phyloP scores from a whole-genome alignment of 768 basidiomycete species.

The Tephrocybe rancida region DNA sequence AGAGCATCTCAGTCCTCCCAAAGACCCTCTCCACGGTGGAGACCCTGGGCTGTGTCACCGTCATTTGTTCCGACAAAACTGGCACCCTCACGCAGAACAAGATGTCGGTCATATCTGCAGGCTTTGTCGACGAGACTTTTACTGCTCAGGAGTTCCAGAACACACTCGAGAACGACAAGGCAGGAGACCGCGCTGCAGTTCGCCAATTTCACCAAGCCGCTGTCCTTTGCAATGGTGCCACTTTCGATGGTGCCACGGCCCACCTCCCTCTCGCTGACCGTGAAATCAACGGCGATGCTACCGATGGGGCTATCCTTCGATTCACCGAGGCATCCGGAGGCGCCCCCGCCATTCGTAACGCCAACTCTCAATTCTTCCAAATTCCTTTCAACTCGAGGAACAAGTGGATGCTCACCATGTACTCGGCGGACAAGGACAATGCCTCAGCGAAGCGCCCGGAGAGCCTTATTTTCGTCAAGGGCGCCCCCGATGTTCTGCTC shows the following conservation, averaged over 20 bases:
- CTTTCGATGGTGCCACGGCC: conserved; percentile 39
- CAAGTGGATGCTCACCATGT: conserved; percentile 59
- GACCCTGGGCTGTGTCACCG: conserved; percentile 63
- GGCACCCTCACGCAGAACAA: conserved; percentile 61
- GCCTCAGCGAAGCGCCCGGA: conserved; percentile 7
- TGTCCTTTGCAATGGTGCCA: conserved; percentile 59
- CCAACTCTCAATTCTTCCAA: conserved; percentile 31
- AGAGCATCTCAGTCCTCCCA: conserved; percentile 12
- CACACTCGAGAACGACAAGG: conserved; percentile 1
- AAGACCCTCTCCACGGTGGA: conserved; percentile 67
- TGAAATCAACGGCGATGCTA: conserved; percentile 47
- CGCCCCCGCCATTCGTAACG: conserved; percentile 22
- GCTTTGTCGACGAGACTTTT: conserved; percentile 34
- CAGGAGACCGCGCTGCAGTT: conserved; percentile 3
- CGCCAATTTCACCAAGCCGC: conserved; percentile 34
- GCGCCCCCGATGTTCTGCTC: conserved; percentile 60
- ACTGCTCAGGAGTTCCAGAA: conserved; percentile 24
- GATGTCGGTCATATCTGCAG: conserved; percentile 56
- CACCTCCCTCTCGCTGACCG: conserved; percentile 30
- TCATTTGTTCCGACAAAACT: conserved; percentile 56
- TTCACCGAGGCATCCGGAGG: conserved; percentile 36
- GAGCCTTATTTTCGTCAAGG: conserved; percentile 47
- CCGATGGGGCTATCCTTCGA: conserved; percentile 54
- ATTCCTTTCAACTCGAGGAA: conserved; percentile 54
- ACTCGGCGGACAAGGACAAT: conserved; percentile 19